Conservation (phyloP, 495 filamentous ascomycete genomes). For the Daldinia vernicosa region DNA sequence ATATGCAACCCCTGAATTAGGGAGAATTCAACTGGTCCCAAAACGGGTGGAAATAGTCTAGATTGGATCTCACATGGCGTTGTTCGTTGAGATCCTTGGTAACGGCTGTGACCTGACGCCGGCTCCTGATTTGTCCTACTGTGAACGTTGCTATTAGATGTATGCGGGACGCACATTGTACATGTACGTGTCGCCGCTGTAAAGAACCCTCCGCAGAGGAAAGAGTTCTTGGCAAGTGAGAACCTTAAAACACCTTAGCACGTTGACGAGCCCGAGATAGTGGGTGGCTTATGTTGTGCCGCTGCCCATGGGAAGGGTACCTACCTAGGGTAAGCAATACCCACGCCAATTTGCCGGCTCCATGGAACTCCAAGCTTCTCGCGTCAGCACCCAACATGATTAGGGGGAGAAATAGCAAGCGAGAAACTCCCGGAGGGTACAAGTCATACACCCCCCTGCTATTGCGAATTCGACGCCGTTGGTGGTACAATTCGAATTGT, state of each 20-base stretch:
- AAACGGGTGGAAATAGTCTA: slow-evolving; percentile 26
- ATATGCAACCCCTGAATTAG: background rate
- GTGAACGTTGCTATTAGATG: slow-evolving; percentile 13
- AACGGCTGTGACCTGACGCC: slow-evolving; percentile 38
- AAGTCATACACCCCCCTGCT: background rate
- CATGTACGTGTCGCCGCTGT: slow-evolving; percentile 40
- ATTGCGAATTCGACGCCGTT: slow-evolving; percentile 14
- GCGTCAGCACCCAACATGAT: slow-evolving; percentile 42
- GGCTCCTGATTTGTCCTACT: slow-evolving; percentile 32
- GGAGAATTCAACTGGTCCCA: background rate
- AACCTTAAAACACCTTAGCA: slow-evolving; percentile 40
- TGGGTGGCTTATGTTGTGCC: slow-evolving; percentile 42
- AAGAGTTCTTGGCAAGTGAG: slow-evolving; percentile 41
- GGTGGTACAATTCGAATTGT: background rate
- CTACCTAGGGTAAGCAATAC: slow-evolving; percentile 35
- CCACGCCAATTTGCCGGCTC: slow-evolving; percentile 35
- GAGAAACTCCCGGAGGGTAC: slow-evolving; percentile 1
- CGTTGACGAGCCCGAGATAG: slow-evolving; percentile 39
- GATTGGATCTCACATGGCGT: slow-evolving; percentile 40
- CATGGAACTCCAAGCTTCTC: slow-evolving; percentile 39
- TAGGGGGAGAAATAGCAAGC: slow-evolving; percentile 14
- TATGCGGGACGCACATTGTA: slow-evolving; percentile 31
- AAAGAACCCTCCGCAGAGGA: slow-evolving; percentile 33
- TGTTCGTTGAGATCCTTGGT: slow-evolving; percentile 39
- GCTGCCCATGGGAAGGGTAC: slow-evolving; percentile 31